phyloP scores from a whole-genome alignment of 176 grass and related monocot species.

The Hyparrhenia diplandra region DNA sequence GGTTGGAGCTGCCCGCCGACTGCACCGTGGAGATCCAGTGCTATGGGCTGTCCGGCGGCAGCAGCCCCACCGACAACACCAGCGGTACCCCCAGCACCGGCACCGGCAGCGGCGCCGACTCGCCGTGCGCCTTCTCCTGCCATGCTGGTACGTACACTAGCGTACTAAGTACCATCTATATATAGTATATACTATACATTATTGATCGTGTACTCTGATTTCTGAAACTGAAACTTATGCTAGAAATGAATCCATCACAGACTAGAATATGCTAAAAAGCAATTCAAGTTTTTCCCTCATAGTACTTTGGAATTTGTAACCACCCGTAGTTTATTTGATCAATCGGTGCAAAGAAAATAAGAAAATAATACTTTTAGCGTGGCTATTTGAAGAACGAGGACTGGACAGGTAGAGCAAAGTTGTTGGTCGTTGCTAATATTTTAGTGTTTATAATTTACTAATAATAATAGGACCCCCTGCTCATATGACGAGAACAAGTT shows the following conservation, averaged over 20 bases:
- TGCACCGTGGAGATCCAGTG: constrained; percentile 54
- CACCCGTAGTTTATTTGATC: no score
- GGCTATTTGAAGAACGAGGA: no score
- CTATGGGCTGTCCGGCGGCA: constrained; percentile 35
- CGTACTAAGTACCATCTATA: neutral
- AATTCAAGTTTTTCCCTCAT: no score
- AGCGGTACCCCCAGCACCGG: neutral
- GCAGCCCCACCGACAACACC: constrained; percentile 48
- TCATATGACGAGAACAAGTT: no score
- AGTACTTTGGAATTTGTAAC: no score
- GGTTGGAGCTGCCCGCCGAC: constrained; percentile 53
- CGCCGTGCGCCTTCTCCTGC: constrained; percentile 25
- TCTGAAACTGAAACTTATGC: neutral
- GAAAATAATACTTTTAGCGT: no score
- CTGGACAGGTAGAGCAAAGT: no score
- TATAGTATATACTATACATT: neutral
- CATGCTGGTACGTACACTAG: constrained; percentile 17
- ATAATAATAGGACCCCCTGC: no score
- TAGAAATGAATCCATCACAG: neutral
- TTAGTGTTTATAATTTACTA: no score
- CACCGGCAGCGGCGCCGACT: constrained; percentile 8
- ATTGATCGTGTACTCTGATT: neutral
- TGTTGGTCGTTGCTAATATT: no score
- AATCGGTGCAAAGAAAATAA: no score
- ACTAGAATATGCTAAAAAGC: no score